Evolutionary conservation across 108 stramenopile genomes (phyloP).

Genomic region (Aurantiochytrium sp.): DNA sequence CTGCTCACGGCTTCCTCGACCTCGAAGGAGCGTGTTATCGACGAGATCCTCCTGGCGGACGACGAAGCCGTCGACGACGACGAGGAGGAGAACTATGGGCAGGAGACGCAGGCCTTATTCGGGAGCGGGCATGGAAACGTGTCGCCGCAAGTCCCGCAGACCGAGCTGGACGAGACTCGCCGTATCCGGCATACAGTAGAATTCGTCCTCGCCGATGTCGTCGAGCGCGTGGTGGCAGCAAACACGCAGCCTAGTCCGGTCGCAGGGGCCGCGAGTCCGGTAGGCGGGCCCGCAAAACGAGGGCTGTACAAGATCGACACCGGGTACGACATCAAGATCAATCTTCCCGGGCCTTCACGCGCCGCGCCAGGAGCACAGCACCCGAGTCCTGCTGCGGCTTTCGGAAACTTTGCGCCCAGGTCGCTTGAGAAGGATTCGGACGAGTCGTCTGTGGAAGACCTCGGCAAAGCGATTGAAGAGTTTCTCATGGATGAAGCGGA

Average conservation of each 20-base stretch:
- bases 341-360: background rate
- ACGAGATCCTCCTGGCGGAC: too few relatives aligned
- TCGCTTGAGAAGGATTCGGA: background rate
- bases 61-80: too few relatives aligned
- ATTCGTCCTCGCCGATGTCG: background rate
- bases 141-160: background rate
- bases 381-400: too few relatives aligned
- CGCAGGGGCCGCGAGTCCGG: too few relatives aligned
- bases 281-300: background rate
- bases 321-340: background rate
- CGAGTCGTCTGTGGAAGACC: background rate
- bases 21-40: too few relatives aligned
- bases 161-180: background rate
- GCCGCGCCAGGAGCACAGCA: background rate
- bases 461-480: background rate
- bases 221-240: background rate
- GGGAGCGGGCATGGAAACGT: too few relatives aligned
- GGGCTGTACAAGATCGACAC: background rate
- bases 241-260: background rate
- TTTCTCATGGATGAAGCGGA: background rate
- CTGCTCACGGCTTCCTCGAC: too few relatives aligned
- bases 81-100: too few relatives aligned
- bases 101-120: too few relatives aligned
- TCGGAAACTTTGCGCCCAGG: too few relatives aligned
- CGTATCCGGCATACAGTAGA: background rate